Conservation (phyloP, 129 eudicot species). For the Tanacetum coccineum region DNA sequence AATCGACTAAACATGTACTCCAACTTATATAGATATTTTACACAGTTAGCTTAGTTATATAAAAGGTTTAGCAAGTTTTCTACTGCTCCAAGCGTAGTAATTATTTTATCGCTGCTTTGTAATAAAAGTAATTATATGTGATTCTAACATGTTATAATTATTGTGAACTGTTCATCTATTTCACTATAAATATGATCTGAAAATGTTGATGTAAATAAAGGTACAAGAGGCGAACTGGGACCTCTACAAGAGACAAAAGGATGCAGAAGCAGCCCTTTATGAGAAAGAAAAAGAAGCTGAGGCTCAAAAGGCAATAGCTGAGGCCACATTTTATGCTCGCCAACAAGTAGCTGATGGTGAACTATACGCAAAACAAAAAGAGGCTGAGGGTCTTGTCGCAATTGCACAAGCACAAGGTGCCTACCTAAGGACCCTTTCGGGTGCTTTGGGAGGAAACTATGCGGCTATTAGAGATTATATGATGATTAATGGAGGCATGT, state of each 20-base stretch:
- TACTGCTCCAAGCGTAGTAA: too few relatives aligned
- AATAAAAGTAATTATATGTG: too few relatives aligned
- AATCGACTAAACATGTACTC: too few relatives aligned
- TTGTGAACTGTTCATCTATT: too few relatives aligned
- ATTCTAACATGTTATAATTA: too few relatives aligned
- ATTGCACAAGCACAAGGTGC: constrained; percentile 60
- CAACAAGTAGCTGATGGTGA: constrained; percentile 58
- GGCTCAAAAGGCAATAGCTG: constrained; percentile 56
- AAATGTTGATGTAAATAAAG: constrained; percentile 19
- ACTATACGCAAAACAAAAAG: constrained; percentile 58
- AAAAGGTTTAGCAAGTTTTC: too few relatives aligned
- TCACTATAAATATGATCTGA: too few relatives aligned
- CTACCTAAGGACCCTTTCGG: constrained; percentile 46
- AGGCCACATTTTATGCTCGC: constrained; percentile 45
- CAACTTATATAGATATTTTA: too few relatives aligned
- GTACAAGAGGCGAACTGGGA: constrained; percentile 76
- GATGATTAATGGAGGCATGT: not conserved
- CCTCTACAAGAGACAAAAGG: constrained; percentile 53
- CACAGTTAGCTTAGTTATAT: too few relatives aligned
- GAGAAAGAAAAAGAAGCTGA: constrained; percentile 54
- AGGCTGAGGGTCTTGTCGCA: constrained; percentile 55
- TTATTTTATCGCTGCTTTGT: too few relatives aligned
- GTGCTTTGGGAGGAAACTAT: constrained; percentile 47
- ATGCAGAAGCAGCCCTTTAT: constrained; percentile 51
- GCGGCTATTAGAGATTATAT: constrained; percentile 47